These are phyloP conservation scores for Acephala macrosclerotiorum DNA, from an alignment of 2,329 filamentous ascomycete species.

Conservation along the genomic window DNA sequence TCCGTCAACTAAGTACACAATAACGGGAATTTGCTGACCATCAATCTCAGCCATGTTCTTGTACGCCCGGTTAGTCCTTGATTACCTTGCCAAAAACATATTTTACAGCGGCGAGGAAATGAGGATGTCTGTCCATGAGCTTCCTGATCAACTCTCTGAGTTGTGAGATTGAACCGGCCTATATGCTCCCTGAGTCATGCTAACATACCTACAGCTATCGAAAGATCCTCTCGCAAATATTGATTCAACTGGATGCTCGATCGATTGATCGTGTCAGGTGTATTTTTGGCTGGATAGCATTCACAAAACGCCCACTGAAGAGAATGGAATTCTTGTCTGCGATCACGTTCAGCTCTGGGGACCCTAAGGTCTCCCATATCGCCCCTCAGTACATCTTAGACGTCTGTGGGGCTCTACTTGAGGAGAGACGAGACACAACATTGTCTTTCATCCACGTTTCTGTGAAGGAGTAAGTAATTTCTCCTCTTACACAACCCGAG, in stretches of 20 bases:
- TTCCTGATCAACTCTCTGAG: constrained; percentile 34
- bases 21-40: too few species aligned
- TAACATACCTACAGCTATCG: constrained; percentile 39
- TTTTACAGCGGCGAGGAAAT: constrained; percentile 42
- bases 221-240: constrained; percentile 41
- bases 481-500: neutral
- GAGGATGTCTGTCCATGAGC: constrained; percentile 30
- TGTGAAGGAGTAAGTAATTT: constrained; percentile 22
- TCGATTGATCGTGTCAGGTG: constrained; percentile 42
- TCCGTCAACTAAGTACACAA: neutral
- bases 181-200: too few species aligned
- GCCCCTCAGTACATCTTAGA: constrained; percentile 35
- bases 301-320: constrained; percentile 45
- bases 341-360: constrained; percentile 37
- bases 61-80: constrained; percentile 46
- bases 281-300: constrained; percentile 49
- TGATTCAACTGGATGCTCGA: constrained; percentile 35
- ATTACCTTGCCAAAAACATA: constrained; percentile 45
- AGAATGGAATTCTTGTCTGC: constrained; percentile 47
- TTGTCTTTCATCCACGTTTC: constrained; percentile 26
- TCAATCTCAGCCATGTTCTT: constrained; percentile 47
- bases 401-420: constrained; percentile 20
- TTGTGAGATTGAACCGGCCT: neutral
- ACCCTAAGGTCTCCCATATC: constrained; percentile 20
- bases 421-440: constrained; percentile 18